A percentile compares a stretch with the other conserved stretches of the same genome.
Evolutionary conservation across 257 asterid species (phyloP).

Genomic region (Capsicum baccatum): DNA sequence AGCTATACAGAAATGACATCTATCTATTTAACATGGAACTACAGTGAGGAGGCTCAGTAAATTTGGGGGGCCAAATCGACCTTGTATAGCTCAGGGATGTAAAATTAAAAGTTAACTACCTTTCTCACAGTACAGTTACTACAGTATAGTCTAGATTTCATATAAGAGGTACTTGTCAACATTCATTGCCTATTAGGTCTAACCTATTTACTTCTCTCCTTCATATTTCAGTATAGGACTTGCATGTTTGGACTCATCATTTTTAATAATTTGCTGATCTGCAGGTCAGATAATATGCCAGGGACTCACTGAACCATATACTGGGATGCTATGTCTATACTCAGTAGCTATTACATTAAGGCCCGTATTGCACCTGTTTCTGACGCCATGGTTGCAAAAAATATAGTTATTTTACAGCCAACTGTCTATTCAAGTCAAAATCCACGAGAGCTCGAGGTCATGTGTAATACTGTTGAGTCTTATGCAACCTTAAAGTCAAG

Average conservation of each 20-base stretch:
- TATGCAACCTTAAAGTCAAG: background rate
- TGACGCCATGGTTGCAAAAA: background rate
- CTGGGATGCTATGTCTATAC: background rate
- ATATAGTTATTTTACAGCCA: background rate
- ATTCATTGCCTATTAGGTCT: background rate
- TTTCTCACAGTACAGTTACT: background rate
- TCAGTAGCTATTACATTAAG: background rate
- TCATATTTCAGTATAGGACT: background rate
- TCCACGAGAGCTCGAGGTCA: background rate
- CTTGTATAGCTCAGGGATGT: background rate
- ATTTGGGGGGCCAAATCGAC: background rate
- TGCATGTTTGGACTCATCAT: background rate
- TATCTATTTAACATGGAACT: background rate
- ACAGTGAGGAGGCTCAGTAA: background rate
- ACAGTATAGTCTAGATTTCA: background rate
- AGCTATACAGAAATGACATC: background rate
- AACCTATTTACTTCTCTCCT: background rate
- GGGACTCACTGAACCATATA: background rate
- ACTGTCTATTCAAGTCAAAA: background rate
- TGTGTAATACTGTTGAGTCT: background rate
- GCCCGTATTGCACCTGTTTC: background rate
- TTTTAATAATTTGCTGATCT: background rate
- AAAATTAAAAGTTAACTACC: background rate
- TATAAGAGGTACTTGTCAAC: constrained; percentile 1
- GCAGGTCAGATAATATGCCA: background rate